These are phyloP conservation scores for Agrocybe praecox DNA, from an alignment of 768 basidiomycete species.

Conservation along the genomic window DNA sequence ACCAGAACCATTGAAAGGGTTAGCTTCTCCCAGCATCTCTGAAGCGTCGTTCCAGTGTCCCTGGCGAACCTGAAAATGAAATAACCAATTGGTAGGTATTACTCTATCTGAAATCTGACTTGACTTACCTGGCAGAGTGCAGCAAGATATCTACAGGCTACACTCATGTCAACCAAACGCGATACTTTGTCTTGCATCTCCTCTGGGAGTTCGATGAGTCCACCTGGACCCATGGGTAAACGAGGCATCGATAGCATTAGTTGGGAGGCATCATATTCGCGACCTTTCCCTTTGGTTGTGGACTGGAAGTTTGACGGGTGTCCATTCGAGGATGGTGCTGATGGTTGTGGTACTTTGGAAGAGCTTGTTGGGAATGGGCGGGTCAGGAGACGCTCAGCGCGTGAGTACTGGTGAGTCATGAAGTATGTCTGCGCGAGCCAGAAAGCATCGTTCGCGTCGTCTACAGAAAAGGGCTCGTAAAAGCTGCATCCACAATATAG, in stretches of 20 bases:
- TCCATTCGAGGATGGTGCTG: slow-evolving; percentile 41
- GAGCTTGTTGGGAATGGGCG: slow-evolving; percentile 74
- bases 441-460: slow-evolving; percentile 96
- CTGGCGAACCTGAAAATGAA: slow-evolving; percentile 60
- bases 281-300: slow-evolving; percentile 62
- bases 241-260: slow-evolving; percentile 44
- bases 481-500: slow-evolving; percentile 5
- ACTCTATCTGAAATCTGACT: background rate
- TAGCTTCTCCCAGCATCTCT: slow-evolving; percentile 91
- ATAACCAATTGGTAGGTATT: background rate
- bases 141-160: slow-evolving; percentile 94
- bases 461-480: slow-evolving; percentile 28
- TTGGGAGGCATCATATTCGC: slow-evolving; percentile 47
- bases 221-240: slow-evolving; percentile 72
- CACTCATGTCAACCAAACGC: slow-evolving; percentile 89
- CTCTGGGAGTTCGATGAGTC: slow-evolving; percentile 69
- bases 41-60: slow-evolving; percentile 92
- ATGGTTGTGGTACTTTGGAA: slow-evolving; percentile 37
- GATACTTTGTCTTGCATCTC: slow-evolving; percentile 67
- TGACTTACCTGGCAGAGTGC: slow-evolving; percentile 85
- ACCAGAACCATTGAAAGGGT: slow-evolving; percentile 83
- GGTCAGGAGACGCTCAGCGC: slow-evolving; percentile 89
- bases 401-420: slow-evolving; percentile 92
- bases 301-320: slow-evolving; percentile 31
- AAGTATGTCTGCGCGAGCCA: slow-evolving; percentile 99